Conservation (phyloP, 2,329 filamentous ascomycete genomes). For the Aspergillus tanneri region DNA sequence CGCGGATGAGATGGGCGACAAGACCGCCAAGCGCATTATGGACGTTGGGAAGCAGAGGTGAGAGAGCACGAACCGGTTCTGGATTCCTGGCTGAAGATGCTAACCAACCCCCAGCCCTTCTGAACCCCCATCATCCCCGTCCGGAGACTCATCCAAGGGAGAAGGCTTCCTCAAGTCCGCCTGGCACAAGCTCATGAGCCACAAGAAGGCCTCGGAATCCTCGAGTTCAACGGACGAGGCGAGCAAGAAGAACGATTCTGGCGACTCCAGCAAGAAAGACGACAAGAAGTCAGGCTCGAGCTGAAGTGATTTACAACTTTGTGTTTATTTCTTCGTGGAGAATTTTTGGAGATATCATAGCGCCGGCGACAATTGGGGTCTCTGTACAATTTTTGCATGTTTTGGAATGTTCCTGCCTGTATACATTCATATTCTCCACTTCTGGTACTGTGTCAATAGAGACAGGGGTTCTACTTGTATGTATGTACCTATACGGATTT, state of each 20-base stretch:
- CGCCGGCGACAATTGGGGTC: constrained; percentile 37
- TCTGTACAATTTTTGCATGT: constrained; percentile 16
- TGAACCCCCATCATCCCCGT: constrained; percentile 10
- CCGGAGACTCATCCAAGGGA: constrained; percentile 63
- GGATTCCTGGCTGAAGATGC: neutral
- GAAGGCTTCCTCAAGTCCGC: constrained; percentile 91
- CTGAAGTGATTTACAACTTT: constrained; percentile 21
- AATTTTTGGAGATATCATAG: constrained; percentile 38
- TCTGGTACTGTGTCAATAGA: constrained; percentile 11
- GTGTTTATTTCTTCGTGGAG: constrained; percentile 29
- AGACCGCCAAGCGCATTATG: constrained; percentile 89
- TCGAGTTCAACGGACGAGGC: constrained; percentile 31
- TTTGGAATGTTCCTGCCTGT: constrained; percentile 20
- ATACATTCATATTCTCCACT: constrained; percentile 7
- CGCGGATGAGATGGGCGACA: constrained; percentile 92
- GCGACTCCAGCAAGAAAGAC: constrained; percentile 23
- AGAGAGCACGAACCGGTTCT: constrained; percentile 30
- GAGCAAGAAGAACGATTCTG: constrained; percentile 29
- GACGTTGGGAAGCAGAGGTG: constrained; percentile 64
- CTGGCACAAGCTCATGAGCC: constrained; percentile 89
- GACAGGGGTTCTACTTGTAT: constrained; percentile 4
- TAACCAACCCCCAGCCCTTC: constrained; percentile 22
- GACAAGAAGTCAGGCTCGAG: constrained; percentile 38
- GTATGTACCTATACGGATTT: constrained; percentile 8
- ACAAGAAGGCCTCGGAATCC: constrained; percentile 42